These are phyloP conservation scores for Calonectria pseudoreteaudii DNA, from an alignment of 2,329 filamentous ascomycete genomes.

Conservation along the genomic window DNA sequence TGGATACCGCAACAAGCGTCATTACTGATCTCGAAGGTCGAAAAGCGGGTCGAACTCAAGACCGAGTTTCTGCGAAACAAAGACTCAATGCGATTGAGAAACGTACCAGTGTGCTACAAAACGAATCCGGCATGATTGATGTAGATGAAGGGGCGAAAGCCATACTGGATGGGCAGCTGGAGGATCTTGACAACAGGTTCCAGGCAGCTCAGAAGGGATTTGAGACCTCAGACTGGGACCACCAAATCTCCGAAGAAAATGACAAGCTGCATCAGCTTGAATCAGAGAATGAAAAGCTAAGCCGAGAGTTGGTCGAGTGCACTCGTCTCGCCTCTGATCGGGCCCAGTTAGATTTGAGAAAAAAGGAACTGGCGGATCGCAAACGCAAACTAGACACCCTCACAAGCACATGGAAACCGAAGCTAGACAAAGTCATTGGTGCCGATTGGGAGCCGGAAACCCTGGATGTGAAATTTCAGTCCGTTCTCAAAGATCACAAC, in stretches of 20 bases:
- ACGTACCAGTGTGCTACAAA: constrained; percentile 74
- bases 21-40: constrained; percentile 81
- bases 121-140: constrained; percentile 76
- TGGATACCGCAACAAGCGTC: constrained; percentile 76
- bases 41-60: constrained; percentile 78
- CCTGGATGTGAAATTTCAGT: constrained; percentile 78
- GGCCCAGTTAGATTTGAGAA: constrained; percentile 85
- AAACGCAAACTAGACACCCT: constrained; percentile 83
- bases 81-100: constrained; percentile 81
- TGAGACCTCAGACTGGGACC: constrained; percentile 75
- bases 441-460: constrained; percentile 75
- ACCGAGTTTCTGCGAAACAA: constrained; percentile 78
- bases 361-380: constrained; percentile 81
- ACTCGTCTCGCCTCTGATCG: constrained; percentile 85
- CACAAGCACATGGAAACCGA: constrained; percentile 77
- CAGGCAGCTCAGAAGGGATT: constrained; percentile 72
- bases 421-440: constrained; percentile 74
- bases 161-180: constrained; percentile 78
- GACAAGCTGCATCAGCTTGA: constrained; percentile 76
- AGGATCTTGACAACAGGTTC: constrained; percentile 75
- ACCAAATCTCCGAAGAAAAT: constrained; percentile 75
- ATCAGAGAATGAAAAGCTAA: constrained; percentile 76
- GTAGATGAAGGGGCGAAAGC: constrained; percentile 89
- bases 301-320: constrained; percentile 84
- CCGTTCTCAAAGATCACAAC: constrained; percentile 67